Base-by-base conservation (phyloP, 305 asterid genomes). In the Fraxinus platypoda region DNA sequence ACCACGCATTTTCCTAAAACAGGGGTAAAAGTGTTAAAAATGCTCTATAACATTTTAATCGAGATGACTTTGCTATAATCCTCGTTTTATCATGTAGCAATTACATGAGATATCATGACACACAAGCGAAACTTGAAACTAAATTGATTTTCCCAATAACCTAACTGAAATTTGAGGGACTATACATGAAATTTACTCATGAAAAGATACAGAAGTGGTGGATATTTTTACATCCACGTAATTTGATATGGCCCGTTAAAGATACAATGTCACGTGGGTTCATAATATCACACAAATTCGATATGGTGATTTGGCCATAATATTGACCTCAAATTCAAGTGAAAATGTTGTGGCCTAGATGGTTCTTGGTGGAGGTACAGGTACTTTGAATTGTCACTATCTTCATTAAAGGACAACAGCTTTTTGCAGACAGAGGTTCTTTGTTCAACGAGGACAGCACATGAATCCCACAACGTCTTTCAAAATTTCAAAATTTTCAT, bases 221-320 rank as follows among this genome's bases (percentile, higher is more conserved):
- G 92, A 76, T 80, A 83, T 59, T 86, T 88, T 8, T 30, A 82
- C 76, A 25, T 54, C 91, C 92, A 90, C 91, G 92, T 88, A 84
- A 19, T 38, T 8, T 38, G 17, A n/a, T 86, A 13, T 87, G 86
- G 84, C 87, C 89, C 90, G 79, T 81, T 79, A 41, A 86, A 83
- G 49, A 13, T 73, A n/a, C 35, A 19, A 2, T 3, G 34, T 84
- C 86, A 85, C 90, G 90, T 89, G 92, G 80, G 71, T 68, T 78
- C 31, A 1, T 80, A 49, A 70, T 21, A 12, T 62, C 76, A 35
- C 83, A 71, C 84, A 78, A 2, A 52, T 73, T 46, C 75, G n/a
- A 26, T 33, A 8, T 8, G 57, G 30, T 37, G 81, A 74, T 52
- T 80, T 46, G 19, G 46, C 28, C 3, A 3, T 4, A n/a, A 1